Evolutionary conservation across 2,329 filamentous ascomycete species (phyloP), one percentile per base, ranked within the genome.

Genomic region (Fusarium pseudograminearum): DNA sequence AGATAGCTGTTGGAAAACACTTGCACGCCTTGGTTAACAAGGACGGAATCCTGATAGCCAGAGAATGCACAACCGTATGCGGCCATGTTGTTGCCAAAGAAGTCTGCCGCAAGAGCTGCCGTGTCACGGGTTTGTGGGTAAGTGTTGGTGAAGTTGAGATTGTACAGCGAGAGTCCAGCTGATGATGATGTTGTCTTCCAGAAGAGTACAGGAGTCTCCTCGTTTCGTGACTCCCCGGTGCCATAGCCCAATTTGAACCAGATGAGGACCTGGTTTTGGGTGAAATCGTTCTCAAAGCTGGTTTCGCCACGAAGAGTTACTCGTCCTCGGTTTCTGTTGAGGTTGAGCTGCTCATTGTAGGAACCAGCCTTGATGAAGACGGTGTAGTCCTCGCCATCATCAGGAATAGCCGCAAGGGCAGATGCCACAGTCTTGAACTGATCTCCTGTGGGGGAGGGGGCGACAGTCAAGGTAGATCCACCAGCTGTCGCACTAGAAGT

Each of bases 111-210:
- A 2, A 83, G 79, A 15, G 79, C 80, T 9, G 85, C 74, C 1
- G 83, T 83, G 38, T 83, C 78, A 11, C 80, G 74, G 4, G 57
- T 83, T 67, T 85, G 83, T 6, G 77, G 79, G 58, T 80, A 83
- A 0, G 78, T 79, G 69, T 85, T 85, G n/a, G 79, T 78, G 9
- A 85, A 78, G 65, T 85, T 88, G 73, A 90, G 79, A 67, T 90
- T 90, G 79, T 90, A 91, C 28, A 90, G 77, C 62, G 85, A 85
- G 58, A 90, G 78, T 59, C 84, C 83, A 10, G 77, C 74, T 1
- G 81, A 80, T 61, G 74, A 58, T 1, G 76, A 80, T 57, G 82
- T 83, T 55, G 82, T 83, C 75, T 83, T 84, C 52, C 78, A 77
- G 65, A 82, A 79, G 44, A 85, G 77, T 12, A 83, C 77, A 0